These are phyloP conservation scores for Cladosporium halotolerans DNA, from an alignment of 2,329 filamentous ascomycete species.

Conservation along the genomic window DNA sequence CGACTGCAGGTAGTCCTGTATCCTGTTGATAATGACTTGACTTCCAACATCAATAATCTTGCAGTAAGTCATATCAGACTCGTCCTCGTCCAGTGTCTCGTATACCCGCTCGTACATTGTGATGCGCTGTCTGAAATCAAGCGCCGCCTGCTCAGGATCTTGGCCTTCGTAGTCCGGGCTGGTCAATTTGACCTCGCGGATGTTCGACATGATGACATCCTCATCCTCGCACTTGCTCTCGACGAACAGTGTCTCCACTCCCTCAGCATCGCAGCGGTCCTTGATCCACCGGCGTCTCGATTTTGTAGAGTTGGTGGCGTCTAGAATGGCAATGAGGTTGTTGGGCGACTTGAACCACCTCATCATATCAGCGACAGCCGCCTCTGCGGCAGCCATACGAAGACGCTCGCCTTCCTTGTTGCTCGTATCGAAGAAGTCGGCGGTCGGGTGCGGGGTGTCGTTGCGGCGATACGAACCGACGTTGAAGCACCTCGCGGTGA, in stretches of 20 bases:
- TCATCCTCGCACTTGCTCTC: constrained; percentile 97
- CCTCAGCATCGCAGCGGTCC: constrained; percentile 64
- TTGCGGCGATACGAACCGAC: constrained; percentile 91
- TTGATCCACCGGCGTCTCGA: constrained; percentile 84
- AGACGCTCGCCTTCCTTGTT: constrained; percentile 88
- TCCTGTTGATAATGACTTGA: constrained; percentile 95
- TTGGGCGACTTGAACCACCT: constrained; percentile 74
- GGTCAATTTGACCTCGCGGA: constrained; percentile 84
- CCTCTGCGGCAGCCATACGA: constrained; percentile 81
- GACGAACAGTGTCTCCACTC: constrained; percentile 85
- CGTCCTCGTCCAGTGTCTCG: constrained; percentile 83
- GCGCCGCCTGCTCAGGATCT: constrained; percentile 83
- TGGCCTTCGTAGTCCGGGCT: constrained; percentile 92
- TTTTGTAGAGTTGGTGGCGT: constrained; percentile 96
- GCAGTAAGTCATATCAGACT: constrained; percentile 84
- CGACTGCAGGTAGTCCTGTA: constrained; percentile 93
- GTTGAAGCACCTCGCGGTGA: constrained; percentile 91
- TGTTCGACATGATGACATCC: constrained; percentile 95
- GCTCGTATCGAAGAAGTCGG: constrained; percentile 89
- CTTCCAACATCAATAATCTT: constrained; percentile 96
- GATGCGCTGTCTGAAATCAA: constrained; percentile 90
- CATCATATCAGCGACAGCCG: constrained; percentile 88
- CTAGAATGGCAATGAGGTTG: constrained; percentile 86
- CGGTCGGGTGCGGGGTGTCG: constrained; percentile 81
- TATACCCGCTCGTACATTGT: constrained; percentile 97